A percentile compares a stretch with the other conserved stretches of the same genome.
Conservation (phyloP, 2,329 filamentous ascomycete species). For the Colletotrichum echinochloae region DNA sequence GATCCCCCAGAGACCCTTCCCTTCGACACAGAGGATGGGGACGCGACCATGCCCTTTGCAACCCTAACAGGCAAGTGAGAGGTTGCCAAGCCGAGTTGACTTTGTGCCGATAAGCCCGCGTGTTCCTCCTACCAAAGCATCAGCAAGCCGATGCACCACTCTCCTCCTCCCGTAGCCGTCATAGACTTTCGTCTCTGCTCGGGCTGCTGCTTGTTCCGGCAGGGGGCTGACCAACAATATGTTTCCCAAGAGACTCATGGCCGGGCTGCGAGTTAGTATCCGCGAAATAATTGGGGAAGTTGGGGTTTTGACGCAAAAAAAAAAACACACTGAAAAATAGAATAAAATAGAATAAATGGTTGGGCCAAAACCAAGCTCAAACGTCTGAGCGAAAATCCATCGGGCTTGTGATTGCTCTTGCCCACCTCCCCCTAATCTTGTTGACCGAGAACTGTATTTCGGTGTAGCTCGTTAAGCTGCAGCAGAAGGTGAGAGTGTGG, state of each 20-base stretch:
- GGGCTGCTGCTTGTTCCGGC: background rate
- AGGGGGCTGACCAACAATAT: background rate
- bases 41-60: conserved; percentile 18
- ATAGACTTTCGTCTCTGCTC: conserved; percentile 12
- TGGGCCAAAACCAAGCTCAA: background rate
- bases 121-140: conserved; percentile 7
- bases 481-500: background rate
- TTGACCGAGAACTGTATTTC: background rate
- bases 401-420: background rate
- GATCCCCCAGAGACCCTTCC: background rate
- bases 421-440: fast-evolving
- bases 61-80: conserved; percentile 9
- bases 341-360: no score
- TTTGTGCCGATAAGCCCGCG: background rate
- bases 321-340: no score
- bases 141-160: conserved; percentile 19
- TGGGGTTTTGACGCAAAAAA: fast-evolving
- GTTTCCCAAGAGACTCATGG: background rate
- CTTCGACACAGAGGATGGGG: background rate
- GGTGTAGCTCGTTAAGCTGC: conserved; percentile 14
- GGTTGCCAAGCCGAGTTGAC: conserved; percentile 6
- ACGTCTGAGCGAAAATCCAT: background rate
- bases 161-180: conserved; percentile 11
- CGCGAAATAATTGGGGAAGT: background rate
- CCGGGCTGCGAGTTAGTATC: background rate